Conservation (phyloP, 768 basidiomycete species). For the Russula dissimulans region DNA sequence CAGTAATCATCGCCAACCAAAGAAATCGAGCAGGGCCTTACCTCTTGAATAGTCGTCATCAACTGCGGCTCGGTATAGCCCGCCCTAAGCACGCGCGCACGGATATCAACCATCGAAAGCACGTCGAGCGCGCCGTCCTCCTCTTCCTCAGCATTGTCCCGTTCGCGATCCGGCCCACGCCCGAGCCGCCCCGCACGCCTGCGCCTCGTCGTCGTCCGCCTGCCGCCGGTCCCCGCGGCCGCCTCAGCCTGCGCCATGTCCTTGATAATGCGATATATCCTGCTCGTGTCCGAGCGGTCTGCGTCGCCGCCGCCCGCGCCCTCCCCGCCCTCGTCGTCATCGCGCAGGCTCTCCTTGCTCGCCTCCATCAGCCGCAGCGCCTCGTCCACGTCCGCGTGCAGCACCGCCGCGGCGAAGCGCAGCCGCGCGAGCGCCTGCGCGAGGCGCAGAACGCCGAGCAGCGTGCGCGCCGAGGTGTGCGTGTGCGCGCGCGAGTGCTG, state of each 20-base stretch:
- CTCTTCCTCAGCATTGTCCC: conserved; percentile 61
- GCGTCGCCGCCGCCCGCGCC: conserved; percentile 37
- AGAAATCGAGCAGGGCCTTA: conserved; percentile 26
- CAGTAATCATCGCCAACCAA: neutral
- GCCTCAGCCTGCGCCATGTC: conserved; percentile 51
- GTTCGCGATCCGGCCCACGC: conserved; percentile 54
- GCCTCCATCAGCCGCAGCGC: conserved; percentile 95
- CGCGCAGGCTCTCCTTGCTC: conserved; percentile 83
- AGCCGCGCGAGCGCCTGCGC: conserved; percentile 92
- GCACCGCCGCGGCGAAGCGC: conserved; percentile 73
- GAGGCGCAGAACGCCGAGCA: conserved; percentile 89
- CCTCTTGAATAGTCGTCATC: conserved; percentile 75
- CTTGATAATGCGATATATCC: conserved; percentile 88
- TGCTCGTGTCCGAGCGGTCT: conserved; percentile 72
- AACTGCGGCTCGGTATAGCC: conserved; percentile 91
- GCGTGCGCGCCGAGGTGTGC: conserved; percentile 93
- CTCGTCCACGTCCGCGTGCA: conserved; percentile 87
- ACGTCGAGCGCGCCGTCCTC: conserved; percentile 46
- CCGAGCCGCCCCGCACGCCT: conserved; percentile 46
- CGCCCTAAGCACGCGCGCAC: conserved; percentile 72
- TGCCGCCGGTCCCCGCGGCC: conserved; percentile 26
- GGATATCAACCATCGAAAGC: conserved; percentile 78
- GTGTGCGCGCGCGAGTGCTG: conserved; percentile 80
- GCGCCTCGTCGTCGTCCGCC: conserved; percentile 36
- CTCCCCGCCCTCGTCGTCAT: conserved; percentile 70